These are phyloP conservation scores for Pythium utonaiense DNA, from an alignment of 352 stramenopile species.

Conservation along the genomic window DNA sequence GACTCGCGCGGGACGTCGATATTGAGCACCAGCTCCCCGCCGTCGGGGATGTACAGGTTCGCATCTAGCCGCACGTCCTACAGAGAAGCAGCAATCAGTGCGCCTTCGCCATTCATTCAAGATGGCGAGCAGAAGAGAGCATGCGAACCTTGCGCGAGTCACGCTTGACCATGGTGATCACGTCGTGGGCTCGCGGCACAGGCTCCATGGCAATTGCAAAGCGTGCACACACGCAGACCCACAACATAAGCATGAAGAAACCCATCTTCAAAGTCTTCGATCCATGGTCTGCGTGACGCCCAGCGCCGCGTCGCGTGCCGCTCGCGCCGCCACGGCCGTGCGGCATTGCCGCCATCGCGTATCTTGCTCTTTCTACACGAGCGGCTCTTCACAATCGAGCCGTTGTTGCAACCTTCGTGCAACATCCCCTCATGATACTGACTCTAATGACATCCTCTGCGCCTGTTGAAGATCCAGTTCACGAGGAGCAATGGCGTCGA, in stretches of 20 bases:
- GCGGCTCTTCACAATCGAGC: conserved; percentile 1
- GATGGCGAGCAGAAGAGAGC: not conserved
- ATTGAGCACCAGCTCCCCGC: conserved; percentile 53
- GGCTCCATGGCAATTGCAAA: conserved; percentile 31
- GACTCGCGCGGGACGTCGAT: conserved; percentile 61
- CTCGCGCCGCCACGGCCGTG: not conserved
- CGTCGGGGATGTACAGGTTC: conserved; percentile 71
- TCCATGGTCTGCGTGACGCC: not conserved
- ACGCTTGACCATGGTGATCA: conserved; percentile 42
- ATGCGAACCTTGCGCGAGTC: conserved; percentile 35
- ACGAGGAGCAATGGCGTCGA: not conserved
- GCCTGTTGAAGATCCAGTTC: conserved; percentile 25
- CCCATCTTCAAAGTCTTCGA: not conserved
- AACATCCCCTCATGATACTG: conserved; percentile 4
- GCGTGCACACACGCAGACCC: not conserved
- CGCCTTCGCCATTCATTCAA: not conserved
- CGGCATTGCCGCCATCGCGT: not conserved
- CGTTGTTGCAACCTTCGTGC: conserved; percentile 18
- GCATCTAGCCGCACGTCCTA: conserved; percentile 60
- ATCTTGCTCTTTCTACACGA: not conserved
- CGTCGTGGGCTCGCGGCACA: conserved; percentile 46
- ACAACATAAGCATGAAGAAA: not conserved
- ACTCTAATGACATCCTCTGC: conserved; percentile 5
- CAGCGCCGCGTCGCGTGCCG: not conserved
- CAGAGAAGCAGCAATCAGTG: not conserved